phyloP scores from a whole-genome alignment of 106 monocot genomes.

The Phalaenopsis aphrodite region DNA sequence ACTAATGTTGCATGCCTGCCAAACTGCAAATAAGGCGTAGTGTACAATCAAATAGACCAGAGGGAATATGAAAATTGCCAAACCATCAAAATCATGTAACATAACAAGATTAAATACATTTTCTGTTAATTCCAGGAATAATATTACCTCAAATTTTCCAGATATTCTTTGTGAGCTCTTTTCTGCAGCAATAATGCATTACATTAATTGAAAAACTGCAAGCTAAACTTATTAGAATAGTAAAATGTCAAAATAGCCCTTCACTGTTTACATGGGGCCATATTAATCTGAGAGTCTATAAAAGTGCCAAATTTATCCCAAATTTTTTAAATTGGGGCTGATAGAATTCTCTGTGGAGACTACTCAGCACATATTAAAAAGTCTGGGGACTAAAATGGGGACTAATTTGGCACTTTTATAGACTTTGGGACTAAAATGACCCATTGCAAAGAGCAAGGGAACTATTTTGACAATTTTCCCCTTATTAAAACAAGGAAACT shows the following conservation, averaged over 20 bases:
- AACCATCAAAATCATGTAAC: neutral
- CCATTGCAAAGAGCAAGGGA: too few species aligned
- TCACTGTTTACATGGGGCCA: too few species aligned
- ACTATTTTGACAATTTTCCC: too few species aligned
- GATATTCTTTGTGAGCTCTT: constrained; percentile 23
- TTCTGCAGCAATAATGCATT: constrained; percentile 32
- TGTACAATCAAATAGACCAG: neutral
- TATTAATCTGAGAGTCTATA: too few species aligned
- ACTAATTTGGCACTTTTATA: too few species aligned
- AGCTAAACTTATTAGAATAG: neutral
- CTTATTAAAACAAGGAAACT: neutral
- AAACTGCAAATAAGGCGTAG: neutral
- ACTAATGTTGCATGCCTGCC: neutral
- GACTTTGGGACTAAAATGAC: too few species aligned
- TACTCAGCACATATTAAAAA: too few species aligned
- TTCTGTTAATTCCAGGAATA: neutral
- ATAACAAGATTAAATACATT: neutral
- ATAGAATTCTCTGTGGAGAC: too few species aligned
- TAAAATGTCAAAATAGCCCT: too few species aligned
- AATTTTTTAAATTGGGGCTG: too few species aligned
- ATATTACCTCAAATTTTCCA: constrained; percentile 32
- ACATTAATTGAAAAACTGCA: constrained; percentile 8
- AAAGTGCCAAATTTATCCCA: too few species aligned
- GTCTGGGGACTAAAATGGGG: too few species aligned
- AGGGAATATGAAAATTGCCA: neutral